Conservation (phyloP, 2,329 filamentous ascomycete genomes). For the Aspergillus thermomutatus region DNA sequence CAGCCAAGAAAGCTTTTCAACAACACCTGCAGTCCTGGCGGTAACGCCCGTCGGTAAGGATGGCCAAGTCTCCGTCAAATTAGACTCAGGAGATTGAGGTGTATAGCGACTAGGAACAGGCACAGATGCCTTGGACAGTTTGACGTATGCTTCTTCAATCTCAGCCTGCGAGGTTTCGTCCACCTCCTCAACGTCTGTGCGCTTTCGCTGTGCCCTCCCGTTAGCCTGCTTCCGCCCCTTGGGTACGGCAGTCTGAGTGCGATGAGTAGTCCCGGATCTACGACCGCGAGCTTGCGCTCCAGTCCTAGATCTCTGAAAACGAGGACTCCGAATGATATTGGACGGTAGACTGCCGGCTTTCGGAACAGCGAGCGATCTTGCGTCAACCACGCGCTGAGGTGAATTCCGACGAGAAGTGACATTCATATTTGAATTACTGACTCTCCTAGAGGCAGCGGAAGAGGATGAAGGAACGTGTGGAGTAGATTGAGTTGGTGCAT, state of each 20-base stretch:
- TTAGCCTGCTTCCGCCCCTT: constrained; percentile 14
- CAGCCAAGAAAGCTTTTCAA: constrained; percentile 34
- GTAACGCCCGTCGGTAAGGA: constrained; percentile 31
- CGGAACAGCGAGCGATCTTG: constrained; percentile 34
- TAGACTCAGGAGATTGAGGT: constrained; percentile 30
- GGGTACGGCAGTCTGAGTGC: constrained; percentile 5
- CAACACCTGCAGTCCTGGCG: constrained; percentile 26
- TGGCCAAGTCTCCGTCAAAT: constrained; percentile 38
- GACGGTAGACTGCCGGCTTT: constrained; percentile 22
- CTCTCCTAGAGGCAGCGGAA: constrained; percentile 5
- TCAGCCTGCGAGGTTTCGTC: constrained; percentile 21
- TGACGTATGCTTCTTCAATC: constrained; percentile 27
- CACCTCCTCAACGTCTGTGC: constrained; percentile 19
- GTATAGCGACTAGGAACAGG: constrained; percentile 34
- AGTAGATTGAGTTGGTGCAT: background rate
- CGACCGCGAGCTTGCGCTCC: constrained; percentile 17
- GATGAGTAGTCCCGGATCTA: constrained; percentile 15
- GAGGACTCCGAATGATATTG: constrained; percentile 30
- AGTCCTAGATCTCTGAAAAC: constrained; percentile 20
- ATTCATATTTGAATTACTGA: constrained; percentile 11
- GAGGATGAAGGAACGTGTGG: background rate
- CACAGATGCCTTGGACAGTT: constrained; percentile 28
- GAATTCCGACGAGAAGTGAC: constrained; percentile 16
- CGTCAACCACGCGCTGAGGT: constrained; percentile 33
- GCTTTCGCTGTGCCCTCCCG: constrained; percentile 9